Evolutionary conservation across 495 filamentous ascomycete species (phyloP).

Genomic region (Lepidopterella palustris): DNA sequence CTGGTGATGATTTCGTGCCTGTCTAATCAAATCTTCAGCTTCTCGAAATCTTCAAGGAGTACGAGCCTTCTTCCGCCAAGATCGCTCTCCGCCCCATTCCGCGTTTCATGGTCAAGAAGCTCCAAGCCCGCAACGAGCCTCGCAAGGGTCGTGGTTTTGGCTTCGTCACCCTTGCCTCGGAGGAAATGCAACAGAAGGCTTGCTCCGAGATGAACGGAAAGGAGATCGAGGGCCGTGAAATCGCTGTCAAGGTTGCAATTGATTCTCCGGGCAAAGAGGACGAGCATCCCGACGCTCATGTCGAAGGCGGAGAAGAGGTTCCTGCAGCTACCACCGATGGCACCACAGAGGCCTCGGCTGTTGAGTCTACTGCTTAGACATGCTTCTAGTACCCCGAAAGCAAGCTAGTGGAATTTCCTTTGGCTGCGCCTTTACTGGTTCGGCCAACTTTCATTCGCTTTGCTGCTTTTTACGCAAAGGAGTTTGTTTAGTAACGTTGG

Average conservation of each 20-base stretch:
- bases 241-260: slow-evolving; percentile 99
- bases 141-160: slow-evolving; percentile 99
- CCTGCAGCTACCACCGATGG: slow-evolving; percentile 31
- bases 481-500: slow-evolving; percentile 10
- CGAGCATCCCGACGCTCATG: slow-evolving; percentile 48
- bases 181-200: slow-evolving; percentile 95
- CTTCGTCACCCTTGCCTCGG: slow-evolving; percentile 90
- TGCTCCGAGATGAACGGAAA: slow-evolving; percentile 98
- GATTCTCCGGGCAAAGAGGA: slow-evolving; percentile 99
- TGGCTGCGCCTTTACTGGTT: slow-evolving; percentile 6
- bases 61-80: slow-evolving; percentile 87
- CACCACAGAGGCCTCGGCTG: slow-evolving; percentile 17
- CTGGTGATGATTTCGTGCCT: slow-evolving; percentile 26
- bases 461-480: slow-evolving; percentile 2
- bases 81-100: slow-evolving; percentile 97
- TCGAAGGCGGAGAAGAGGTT: slow-evolving; percentile 24
- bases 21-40: slow-evolving; percentile 54
- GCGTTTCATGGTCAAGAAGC: slow-evolving; percentile 99
- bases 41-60: slow-evolving; percentile 88
- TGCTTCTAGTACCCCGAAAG: slow-evolving; percentile 7
- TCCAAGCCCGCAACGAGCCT: slow-evolving; percentile 92
- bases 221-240: slow-evolving; percentile 96
- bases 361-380: slow-evolving; percentile 26
- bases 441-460: slow-evolving; percentile 7
- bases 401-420: not conserved